Conservation (phyloP, 495 filamentous ascomycete genomes). For the Trichoderma gamsii region DNA sequence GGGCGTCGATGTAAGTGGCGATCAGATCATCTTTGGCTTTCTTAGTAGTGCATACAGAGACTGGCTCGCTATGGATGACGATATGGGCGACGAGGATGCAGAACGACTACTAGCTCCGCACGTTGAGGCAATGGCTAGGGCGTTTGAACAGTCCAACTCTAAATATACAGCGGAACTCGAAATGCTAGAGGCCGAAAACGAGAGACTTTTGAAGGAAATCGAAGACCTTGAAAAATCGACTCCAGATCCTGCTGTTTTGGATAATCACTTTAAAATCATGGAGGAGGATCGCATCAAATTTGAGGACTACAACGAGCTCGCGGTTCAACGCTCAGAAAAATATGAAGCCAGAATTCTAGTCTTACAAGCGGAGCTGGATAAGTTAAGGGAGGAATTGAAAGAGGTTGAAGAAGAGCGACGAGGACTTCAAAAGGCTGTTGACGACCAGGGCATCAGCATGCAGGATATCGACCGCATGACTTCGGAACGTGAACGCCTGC, state of each 20-base stretch:
- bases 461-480: slow-evolving; percentile 99
- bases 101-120: slow-evolving; percentile 71
- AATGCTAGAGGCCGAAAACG: slow-evolving; percentile 76
- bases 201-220: slow-evolving; percentile 70
- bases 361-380: slow-evolving; percentile 71
- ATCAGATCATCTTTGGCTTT: slow-evolving; percentile 91
- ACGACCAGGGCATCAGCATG: slow-evolving; percentile 87
- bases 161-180: slow-evolving; percentile 75
- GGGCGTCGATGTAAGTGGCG: slow-evolving; percentile 78
- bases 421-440: slow-evolving; percentile 76
- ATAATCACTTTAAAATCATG: slow-evolving; percentile 77
- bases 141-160: slow-evolving; percentile 78
- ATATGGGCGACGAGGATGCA: slow-evolving; percentile 75
- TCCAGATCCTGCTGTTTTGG: slow-evolving; percentile 72
- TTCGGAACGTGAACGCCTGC: slow-evolving; percentile 82
- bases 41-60: slow-evolving; percentile 82
- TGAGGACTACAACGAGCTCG: slow-evolving; percentile 77
- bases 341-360: slow-evolving; percentile 70
- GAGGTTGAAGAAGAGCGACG: slow-evolving; percentile 73
- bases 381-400: slow-evolving; percentile 67
- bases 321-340: slow-evolving; percentile 74
- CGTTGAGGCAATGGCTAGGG: slow-evolving; percentile 78
- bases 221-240: slow-evolving; percentile 79
- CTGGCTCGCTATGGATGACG: slow-evolving; percentile 84
- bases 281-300: slow-evolving; percentile 90